Evolutionary conservation across 1,284 basidiomycete species (phyloP), one percentile per base, ranked within the genome.

Genomic region (Afroboletus lepidellus): DNA sequence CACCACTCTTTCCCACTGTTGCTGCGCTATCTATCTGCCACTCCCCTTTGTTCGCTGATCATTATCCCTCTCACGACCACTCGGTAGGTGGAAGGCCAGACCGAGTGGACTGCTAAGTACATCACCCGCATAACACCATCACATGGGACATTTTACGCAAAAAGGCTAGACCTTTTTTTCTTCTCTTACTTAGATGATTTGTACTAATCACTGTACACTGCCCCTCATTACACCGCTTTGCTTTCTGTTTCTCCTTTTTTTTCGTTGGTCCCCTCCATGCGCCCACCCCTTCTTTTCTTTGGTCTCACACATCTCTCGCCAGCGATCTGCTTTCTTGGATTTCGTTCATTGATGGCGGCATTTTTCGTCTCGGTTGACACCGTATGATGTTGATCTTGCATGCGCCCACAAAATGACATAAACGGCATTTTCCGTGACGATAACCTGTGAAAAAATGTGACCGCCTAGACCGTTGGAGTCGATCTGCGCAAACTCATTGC

Each of bases 21-120:
- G 52, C 45, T 56, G 44, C 53, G 41, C 29, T 62, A 58, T 61
- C 61, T 59, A 58, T 59, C 47, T 45, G 46, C 43, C 41, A 21
- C 41, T 29, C 20, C 12, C 18, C 41, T 3, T 13, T 32, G 13
- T 13, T 24, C 39, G 25, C 25, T 30, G 53, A 50, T 39, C 53
- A 36, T 37, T n/a, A 5, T 18, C 20, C 55, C 36, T 38, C 32
- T 38, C 27, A 41, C 41, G 53, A 29, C 53, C 34, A 18, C 36
- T 16, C 33, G 39, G 29, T 37, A 42, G 54, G 39, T 34, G 34
- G 8, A 43, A 38, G 48, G 33, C 38, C 38, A 33, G 27, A 37
- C 47, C 23, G 38, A 41, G 32, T 12, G 32, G 46, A 24, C 32
- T 8, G 24, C 36, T 44, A 38, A 23, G 53, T 18, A 44, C 13